Conservation (phyloP, 2,329 filamentous ascomycete species). For the Beauveria sp. region DNA sequence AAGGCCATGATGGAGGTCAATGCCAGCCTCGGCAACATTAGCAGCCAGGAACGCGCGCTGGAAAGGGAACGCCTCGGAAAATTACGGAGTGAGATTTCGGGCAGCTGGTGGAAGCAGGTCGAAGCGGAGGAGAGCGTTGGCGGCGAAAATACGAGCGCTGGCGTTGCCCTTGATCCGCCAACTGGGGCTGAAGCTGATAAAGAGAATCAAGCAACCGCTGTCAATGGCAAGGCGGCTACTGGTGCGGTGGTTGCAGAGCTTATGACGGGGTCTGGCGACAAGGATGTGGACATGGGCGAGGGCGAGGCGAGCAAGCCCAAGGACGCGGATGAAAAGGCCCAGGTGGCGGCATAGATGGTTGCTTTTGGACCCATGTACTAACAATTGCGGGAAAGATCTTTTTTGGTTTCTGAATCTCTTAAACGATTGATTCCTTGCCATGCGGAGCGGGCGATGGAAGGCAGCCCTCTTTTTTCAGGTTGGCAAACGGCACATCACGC, state of each 20-base stretch:
- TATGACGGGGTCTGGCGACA: constrained; percentile 9
- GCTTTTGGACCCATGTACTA: neutral
- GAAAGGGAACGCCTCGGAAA: constrained; percentile 19
- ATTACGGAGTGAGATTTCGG: constrained; percentile 23
- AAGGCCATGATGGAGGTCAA: constrained; percentile 47
- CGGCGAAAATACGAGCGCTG: constrained; percentile 16
- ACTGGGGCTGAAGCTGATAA: constrained; percentile 34
- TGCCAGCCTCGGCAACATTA: constrained; percentile 24
- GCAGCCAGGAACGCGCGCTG: constrained; percentile 19
- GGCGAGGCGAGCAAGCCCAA: constrained; percentile 13
- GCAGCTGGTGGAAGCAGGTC: constrained; percentile 27
- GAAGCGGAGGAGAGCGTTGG: constrained; percentile 16
- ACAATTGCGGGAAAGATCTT: neutral
- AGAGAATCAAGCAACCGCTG: constrained; percentile 32
- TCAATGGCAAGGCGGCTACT: neutral
- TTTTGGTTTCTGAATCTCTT: neutral
- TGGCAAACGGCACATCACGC: constrained; percentile 2
- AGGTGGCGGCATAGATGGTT: constrained; percentile 3
- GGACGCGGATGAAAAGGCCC: neutral
- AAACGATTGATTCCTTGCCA: neutral
- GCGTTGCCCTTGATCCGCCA: constrained; percentile 12
- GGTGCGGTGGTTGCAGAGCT: neutral
- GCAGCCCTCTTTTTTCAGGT: neutral
- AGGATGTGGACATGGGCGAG: constrained; percentile 28
- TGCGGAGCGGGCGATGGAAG: neutral